Percentiles rank a stretch among this genome's conserved stretches.
These are phyloP conservation scores for Fusarium sp. DNA, from an alignment of 2,329 filamentous ascomycete genomes.

Conservation along the genomic window DNA sequence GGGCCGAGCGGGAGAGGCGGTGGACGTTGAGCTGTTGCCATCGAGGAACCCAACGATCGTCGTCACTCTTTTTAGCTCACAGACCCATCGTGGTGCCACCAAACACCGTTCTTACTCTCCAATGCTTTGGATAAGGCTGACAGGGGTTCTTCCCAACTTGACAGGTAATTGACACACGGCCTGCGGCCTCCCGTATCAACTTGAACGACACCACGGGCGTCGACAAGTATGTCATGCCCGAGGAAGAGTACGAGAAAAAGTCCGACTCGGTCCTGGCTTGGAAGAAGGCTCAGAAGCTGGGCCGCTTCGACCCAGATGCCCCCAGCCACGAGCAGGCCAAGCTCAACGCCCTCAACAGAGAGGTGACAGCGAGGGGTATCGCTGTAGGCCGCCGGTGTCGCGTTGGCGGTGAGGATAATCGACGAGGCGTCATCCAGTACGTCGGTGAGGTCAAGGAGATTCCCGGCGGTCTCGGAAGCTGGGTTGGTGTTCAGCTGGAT, in stretches of 20 bases:
- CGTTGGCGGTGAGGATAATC: constrained; percentile 74
- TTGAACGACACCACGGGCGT: constrained; percentile 84
- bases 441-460: constrained; percentile 82
- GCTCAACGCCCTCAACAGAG: constrained; percentile 73
- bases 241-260: constrained; percentile 85
- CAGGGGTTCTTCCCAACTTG: constrained; percentile 39
- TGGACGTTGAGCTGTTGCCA: constrained; percentile 27
- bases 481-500: constrained; percentile 81
- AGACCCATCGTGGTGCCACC: constrained; percentile 22
- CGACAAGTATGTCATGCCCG: constrained; percentile 91
- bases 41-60: constrained; percentile 21
- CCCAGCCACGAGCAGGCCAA: constrained; percentile 79
- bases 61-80: constrained; percentile 24
- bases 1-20: constrained; percentile 39
- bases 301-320: constrained; percentile 91
- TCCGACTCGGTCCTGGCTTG: constrained; percentile 90
- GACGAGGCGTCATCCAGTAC: constrained; percentile 77
- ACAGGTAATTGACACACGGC: constrained; percentile 84
- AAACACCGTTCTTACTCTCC: constrained; percentile 22
- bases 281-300: constrained; percentile 96
- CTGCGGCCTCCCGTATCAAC: constrained; percentile 79
- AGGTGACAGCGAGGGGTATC: constrained; percentile 77
- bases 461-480: constrained; percentile 70
- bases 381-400: constrained; percentile 72
- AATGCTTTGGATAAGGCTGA: constrained; percentile 48